Percentiles rank a stretch among this genome's conserved stretches.
phyloP scores from a whole-genome alignment of 805 yeast species.

The Gaillardinia entomophila region DNA sequence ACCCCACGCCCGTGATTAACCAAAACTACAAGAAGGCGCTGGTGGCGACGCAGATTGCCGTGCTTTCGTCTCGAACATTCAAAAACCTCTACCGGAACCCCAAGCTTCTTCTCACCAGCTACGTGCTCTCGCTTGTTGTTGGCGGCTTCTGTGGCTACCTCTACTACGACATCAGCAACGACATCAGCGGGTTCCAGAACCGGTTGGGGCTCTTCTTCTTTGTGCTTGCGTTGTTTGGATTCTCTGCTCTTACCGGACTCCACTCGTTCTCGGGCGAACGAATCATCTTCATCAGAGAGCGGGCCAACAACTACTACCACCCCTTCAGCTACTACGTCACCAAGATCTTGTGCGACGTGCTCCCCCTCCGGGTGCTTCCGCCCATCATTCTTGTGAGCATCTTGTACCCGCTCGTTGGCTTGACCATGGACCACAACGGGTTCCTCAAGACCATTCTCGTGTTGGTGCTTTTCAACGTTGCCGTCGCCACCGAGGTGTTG shows the following conservation, averaged over 20 bases:
- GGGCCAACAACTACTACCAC: conserved; percentile 90
- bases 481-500: conserved; percentile 78
- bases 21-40: conserved; percentile 47
- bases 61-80: conserved; percentile 81
- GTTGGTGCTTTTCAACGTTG: conserved; percentile 76
- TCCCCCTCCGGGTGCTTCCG: conserved; percentile 92
- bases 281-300: conserved; percentile 82
- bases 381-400: conserved; percentile 77
- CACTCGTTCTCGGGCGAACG: conserved; percentile 87
- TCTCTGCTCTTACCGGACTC: conserved; percentile 85
- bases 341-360: conserved; percentile 82
- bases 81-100: conserved; percentile 93
- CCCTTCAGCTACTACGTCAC: conserved; percentile 82
- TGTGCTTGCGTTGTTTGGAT: conserved; percentile 85
- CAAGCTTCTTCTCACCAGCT: conserved; percentile 77
- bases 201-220: conserved; percentile 92
- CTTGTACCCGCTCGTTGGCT: conserved; percentile 85
- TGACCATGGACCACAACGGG: conserved; percentile 71
- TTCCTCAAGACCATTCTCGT: conserved; percentile 65
- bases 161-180: conserved; percentile 78
- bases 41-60: conserved; percentile 58
- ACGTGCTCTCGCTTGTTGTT: conserved; percentile 66
- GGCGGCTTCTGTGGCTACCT: conserved; percentile 82
- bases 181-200: conserved; percentile 95
- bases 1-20: conserved; percentile 19